phyloP scores from a whole-genome alignment of 2,329 filamentous ascomycete species.

The Polytolypa hystricis region DNA sequence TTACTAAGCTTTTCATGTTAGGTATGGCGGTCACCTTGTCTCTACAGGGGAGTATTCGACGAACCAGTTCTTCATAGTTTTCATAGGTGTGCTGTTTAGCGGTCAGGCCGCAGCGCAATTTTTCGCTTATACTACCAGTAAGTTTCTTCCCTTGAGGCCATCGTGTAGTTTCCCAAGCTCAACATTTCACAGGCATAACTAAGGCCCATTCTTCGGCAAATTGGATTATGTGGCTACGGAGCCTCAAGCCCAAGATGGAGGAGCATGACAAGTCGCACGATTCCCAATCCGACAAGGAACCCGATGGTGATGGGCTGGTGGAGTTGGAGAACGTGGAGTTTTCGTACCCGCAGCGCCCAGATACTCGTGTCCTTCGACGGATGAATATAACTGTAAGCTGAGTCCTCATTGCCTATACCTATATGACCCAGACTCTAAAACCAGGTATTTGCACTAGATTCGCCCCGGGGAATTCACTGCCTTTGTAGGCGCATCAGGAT shows the following conservation, averaged over 20 bases:
- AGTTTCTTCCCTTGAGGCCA: constrained; percentile 1
- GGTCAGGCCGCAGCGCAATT: constrained; percentile 21
- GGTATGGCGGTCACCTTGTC: constrained; percentile 48
- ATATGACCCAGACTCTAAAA: not conserved
- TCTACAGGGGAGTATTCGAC: constrained; percentile 16
- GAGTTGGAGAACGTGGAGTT: constrained; percentile 37
- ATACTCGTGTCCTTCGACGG: constrained; percentile 20
- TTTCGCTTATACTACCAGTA: constrained; percentile 28
- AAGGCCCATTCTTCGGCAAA: constrained; percentile 41
- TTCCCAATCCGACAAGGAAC: constrained; percentile 21
- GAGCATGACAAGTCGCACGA: constrained; percentile 19
- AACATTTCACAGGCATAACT: constrained; percentile 34
- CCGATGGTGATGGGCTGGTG: constrained; percentile 25
- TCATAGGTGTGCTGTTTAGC: constrained; percentile 30
- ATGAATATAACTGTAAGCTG: constrained; percentile 14
- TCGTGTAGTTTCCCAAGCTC: not conserved
- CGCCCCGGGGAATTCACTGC: constrained; percentile 42
- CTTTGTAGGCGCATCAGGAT: constrained; percentile 47
- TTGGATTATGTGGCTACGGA: constrained; percentile 41
- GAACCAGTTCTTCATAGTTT: constrained; percentile 35
- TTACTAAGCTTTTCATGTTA: constrained; percentile 42
- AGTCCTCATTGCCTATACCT: not conserved
- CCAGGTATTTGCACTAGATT: constrained; percentile 19
- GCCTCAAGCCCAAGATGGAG: constrained; percentile 7
- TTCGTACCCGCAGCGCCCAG: constrained; percentile 18